These are phyloP conservation scores for Dothideomycetidae sp. DNA, from an alignment of 2,329 filamentous ascomycete genomes.

Conservation along the genomic window DNA sequence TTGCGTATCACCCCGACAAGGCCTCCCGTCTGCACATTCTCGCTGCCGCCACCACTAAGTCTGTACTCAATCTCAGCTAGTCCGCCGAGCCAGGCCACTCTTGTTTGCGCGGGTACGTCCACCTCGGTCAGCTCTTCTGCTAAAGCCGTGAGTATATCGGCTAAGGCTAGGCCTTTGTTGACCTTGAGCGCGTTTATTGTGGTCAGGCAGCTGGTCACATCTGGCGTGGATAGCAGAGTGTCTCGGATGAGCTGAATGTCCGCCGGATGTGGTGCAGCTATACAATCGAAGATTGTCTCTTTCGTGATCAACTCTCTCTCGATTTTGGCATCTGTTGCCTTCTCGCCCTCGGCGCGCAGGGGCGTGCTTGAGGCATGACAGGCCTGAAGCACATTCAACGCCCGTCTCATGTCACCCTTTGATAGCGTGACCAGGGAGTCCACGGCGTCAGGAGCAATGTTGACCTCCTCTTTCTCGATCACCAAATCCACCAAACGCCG, in stretches of 20 bases:
- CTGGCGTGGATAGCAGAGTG: constrained; percentile 68
- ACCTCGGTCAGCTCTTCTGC: constrained; percentile 69
- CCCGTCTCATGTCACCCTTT: constrained; percentile 91
- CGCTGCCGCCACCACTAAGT: constrained; percentile 72
- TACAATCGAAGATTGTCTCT: constrained; percentile 89
- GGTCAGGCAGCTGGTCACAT: constrained; percentile 77
- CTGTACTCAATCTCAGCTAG: constrained; percentile 88
- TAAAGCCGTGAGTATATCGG: constrained; percentile 80
- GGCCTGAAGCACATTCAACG: constrained; percentile 88
- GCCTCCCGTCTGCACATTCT: constrained; percentile 81
- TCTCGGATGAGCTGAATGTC: constrained; percentile 75
- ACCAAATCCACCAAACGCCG: constrained; percentile 75
- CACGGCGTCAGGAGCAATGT: constrained; percentile 66
- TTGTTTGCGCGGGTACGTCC: constrained; percentile 72
- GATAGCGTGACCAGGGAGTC: constrained; percentile 75
- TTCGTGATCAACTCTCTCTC: constrained; percentile 78
- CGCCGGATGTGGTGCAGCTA: constrained; percentile 81
- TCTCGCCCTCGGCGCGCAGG: constrained; percentile 34
- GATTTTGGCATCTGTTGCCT: constrained; percentile 41
- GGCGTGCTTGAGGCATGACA: constrained; percentile 81
- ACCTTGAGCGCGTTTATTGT: constrained; percentile 82
- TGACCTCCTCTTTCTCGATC: constrained; percentile 71
- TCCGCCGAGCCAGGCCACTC: constrained; percentile 83
- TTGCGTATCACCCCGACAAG: constrained; percentile 77
- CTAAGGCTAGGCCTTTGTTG: constrained; percentile 72